Percentiles rank a stretch among this genome's conserved stretches.
Conservation (phyloP, 345 rosid species). For the Lepidium sativum region DNA sequence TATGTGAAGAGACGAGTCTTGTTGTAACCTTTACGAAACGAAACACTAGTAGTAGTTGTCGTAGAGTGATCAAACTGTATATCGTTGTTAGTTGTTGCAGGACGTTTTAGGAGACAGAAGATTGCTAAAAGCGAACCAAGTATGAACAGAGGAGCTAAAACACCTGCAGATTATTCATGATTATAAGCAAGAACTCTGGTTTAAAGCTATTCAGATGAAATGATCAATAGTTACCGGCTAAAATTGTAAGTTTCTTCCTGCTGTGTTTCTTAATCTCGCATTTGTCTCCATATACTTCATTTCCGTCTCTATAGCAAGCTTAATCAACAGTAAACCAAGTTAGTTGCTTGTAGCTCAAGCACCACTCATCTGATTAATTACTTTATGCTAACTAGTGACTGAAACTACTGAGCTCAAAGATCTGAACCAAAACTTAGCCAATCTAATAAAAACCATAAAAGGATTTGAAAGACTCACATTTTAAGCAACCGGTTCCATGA, state of each 20-base stretch:
- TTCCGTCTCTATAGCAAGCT: conserved; percentile 60
- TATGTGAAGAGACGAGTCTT: conserved; percentile 53
- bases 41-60: conserved; percentile 30
- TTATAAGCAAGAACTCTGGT: neutral
- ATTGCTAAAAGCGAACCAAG: conserved; percentile 41
- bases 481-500: conserved; percentile 57
- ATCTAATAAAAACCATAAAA: neutral
- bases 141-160: conserved; percentile 28
- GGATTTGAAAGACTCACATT: conserved; percentile 35
- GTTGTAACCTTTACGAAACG: conserved; percentile 61
- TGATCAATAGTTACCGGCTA: conserved; percentile 43
- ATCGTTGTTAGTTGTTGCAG: conserved; percentile 23
- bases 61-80: conserved; percentile 28
- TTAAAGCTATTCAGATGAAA: neutral
- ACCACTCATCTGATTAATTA: neutral
- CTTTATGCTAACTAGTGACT: neutral
- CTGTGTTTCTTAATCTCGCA: conserved; percentile 33
- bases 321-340: neutral
- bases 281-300: conserved; percentile 39
- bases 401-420: neutral
- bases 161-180: conserved; percentile 10
- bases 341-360: conserved; percentile 5
- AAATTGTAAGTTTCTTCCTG: conserved; percentile 37
- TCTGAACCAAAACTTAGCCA: neutral
- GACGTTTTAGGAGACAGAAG: conserved; percentile 46